Conservation (phyloP, 2,329 filamentous ascomycete genomes). For the Nectriaceae sp. region DNA sequence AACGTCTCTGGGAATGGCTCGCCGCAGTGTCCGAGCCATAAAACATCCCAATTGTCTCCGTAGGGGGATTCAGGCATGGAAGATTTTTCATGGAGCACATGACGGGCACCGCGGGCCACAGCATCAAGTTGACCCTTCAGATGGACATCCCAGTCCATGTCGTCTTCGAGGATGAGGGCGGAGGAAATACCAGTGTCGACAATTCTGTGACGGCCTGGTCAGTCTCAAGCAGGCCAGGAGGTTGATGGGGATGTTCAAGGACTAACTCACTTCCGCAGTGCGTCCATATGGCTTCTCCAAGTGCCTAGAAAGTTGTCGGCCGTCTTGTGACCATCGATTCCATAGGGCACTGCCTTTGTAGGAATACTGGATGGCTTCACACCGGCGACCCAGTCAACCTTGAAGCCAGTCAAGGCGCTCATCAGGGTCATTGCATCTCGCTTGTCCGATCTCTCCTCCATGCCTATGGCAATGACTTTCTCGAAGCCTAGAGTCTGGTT, state of each 20-base stretch:
- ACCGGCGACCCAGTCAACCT: constrained; percentile 50
- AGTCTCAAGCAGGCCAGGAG: too few species aligned
- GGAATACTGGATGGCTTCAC: constrained; percentile 39
- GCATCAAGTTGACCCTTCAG: constrained; percentile 27
- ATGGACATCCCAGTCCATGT: constrained; percentile 46
- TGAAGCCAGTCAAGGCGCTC: constrained; percentile 45
- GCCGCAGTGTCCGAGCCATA: constrained; percentile 52
- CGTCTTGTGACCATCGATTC: constrained; percentile 25
- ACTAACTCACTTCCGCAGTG: constrained; percentile 29
- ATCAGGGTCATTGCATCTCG: constrained; percentile 50
- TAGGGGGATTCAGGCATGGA: constrained; percentile 38
- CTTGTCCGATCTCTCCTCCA: constrained; percentile 50
- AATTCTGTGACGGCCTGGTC: constrained; percentile 24
- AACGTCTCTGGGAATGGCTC: constrained; percentile 30
- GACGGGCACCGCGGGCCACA: constrained; percentile 6
- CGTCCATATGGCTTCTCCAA: constrained; percentile 44
- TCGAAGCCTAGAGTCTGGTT: constrained; percentile 39
- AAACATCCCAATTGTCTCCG: constrained; percentile 51
- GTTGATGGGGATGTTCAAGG: background rate
- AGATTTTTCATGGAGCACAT: background rate
- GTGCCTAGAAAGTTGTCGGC: constrained; percentile 40
- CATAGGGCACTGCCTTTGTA: constrained; percentile 38
- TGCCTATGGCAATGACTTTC: constrained; percentile 52
- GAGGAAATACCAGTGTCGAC: constrained; percentile 35
- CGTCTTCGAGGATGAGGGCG: constrained; percentile 46